Conservation (phyloP, 2,329 filamentous ascomycete species). For the Fusarium avenaceum region DNA sequence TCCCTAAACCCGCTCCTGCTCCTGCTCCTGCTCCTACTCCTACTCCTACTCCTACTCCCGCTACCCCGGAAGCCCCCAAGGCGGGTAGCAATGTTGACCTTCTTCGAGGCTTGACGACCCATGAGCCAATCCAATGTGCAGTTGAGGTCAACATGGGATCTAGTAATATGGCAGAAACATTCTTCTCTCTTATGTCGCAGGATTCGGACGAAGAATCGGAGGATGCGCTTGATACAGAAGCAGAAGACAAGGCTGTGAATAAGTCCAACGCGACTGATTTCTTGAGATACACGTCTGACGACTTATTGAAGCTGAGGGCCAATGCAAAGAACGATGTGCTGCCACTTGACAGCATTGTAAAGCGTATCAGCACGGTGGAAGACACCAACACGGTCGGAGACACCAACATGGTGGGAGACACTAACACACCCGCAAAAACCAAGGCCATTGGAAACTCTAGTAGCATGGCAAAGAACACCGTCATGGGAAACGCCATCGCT, state of each 20-base stretch:
- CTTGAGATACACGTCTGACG: slow-evolving; percentile 16
- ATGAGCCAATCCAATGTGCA: not conserved
- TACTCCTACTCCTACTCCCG: not conserved
- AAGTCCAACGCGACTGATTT: not conserved
- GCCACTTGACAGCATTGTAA: not conserved
- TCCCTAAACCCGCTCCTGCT: not conserved
- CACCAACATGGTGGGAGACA: not conserved
- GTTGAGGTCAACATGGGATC: not conserved
- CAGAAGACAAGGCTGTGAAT: not conserved
- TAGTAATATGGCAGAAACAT: slow-evolving; percentile 35
- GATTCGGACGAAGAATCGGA: slow-evolving; percentile 11
- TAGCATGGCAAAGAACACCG: not conserved
- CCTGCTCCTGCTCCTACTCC: not conserved
- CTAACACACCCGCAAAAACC: not conserved
- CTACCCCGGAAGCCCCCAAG: not conserved
- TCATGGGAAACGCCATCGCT: not conserved
- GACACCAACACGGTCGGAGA: not conserved
- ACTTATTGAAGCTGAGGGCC: slow-evolving; percentile 19
- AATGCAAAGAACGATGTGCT: slow-evolving; percentile 6
- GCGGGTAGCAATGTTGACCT: not conserved
- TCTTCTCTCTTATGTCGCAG: slow-evolving; percentile 36
- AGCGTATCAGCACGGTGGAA: not conserved
- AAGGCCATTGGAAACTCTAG: not conserved
- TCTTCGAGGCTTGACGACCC: not conserved
- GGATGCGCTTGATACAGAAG: not conserved